Percentiles rank a stretch among this genome's conserved stretches.
These are phyloP conservation scores for Citeromyces hawaiiensis DNA, from an alignment of 1,139 yeast species.

Conservation along the genomic window DNA sequence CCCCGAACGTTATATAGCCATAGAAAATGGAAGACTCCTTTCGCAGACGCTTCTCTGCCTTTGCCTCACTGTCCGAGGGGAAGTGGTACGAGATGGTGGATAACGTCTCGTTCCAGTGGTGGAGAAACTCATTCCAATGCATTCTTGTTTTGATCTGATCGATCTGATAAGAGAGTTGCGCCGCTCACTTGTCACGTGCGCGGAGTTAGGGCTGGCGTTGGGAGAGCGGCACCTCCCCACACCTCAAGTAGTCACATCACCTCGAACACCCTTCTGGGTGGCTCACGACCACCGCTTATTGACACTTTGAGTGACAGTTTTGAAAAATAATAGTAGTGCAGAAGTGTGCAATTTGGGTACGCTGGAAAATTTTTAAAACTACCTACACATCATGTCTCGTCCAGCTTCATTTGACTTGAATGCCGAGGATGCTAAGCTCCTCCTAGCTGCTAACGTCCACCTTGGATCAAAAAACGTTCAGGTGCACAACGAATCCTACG, in stretches of 20 bases:
- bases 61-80: constrained; percentile 3
- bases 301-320: background rate
- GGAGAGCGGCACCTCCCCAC: background rate
- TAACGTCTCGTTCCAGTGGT: background rate
- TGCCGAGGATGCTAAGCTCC: constrained; percentile 98
- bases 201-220: background rate
- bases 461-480: constrained; percentile 99
- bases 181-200: constrained; percentile 1
- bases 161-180: constrained; percentile 1
- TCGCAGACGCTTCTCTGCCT: constrained; percentile 12
- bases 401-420: constrained; percentile 87
- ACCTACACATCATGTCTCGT: constrained; percentile 45
- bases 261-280: background rate
- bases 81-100: background rate
- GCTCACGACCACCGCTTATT: background rate
- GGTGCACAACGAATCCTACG: constrained; percentile 99
- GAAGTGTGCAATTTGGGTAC: constrained; percentile 2
- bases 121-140: background rate
- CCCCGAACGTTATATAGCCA: constrained; percentile 19
- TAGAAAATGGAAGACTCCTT: constrained; percentile 16
- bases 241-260: background rate
- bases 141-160: background rate
- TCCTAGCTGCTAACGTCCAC: constrained; percentile 99
- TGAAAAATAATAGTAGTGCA: constrained; percentile 2
- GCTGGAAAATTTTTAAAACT: constrained; percentile 1